phyloP scores from a whole-genome alignment of 179 eudicot species.

The Pouteria campechiana region DNA sequence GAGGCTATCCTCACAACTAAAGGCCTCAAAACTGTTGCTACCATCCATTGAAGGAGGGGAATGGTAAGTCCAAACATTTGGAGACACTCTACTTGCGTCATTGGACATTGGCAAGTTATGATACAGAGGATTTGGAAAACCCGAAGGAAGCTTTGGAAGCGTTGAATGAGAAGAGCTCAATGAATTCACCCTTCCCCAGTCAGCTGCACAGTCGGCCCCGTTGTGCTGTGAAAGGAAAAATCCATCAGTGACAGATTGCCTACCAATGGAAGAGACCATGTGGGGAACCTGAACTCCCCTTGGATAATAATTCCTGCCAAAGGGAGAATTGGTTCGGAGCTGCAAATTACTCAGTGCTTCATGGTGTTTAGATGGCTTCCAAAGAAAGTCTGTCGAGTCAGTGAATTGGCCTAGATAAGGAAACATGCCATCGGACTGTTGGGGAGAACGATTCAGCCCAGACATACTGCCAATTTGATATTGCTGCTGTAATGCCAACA shows the following conservation, averaged over 20 bases:
- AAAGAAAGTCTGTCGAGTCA: constrained; percentile 10
- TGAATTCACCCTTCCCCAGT: constrained; percentile 10
- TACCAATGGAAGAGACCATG: constrained; percentile 14
- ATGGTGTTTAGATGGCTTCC: constrained; percentile 8
- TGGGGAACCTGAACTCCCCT: constrained; percentile 16
- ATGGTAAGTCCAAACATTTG: constrained; percentile 6
- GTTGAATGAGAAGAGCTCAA: constrained; percentile 11
- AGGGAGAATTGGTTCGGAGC: constrained; percentile 3
- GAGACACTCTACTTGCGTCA: constrained; percentile 14
- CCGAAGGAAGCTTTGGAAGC: constrained; percentile 10
- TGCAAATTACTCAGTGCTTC: constrained; percentile 7
- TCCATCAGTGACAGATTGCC: constrained; percentile 10
- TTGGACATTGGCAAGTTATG: constrained; percentile 9
- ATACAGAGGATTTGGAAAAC: constrained; percentile 4
- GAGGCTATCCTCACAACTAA: constrained; percentile 11
- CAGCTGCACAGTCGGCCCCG: constrained; percentile 14
- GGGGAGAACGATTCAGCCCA: constrained; percentile 12
- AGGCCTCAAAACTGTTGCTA: constrained; percentile 13
- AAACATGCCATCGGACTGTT: constrained; percentile 15
- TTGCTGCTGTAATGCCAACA: constrained; percentile 13
- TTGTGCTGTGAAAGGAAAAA: constrained; percentile 7
- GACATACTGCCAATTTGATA: constrained; percentile 10
- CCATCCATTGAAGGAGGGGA: constrained; percentile 13
- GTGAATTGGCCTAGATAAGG: constrained; percentile 12
- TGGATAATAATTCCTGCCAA: constrained; percentile 7